phyloP scores from a whole-genome alignment of 257 asterid species.

The Avicennia marina region DNA sequence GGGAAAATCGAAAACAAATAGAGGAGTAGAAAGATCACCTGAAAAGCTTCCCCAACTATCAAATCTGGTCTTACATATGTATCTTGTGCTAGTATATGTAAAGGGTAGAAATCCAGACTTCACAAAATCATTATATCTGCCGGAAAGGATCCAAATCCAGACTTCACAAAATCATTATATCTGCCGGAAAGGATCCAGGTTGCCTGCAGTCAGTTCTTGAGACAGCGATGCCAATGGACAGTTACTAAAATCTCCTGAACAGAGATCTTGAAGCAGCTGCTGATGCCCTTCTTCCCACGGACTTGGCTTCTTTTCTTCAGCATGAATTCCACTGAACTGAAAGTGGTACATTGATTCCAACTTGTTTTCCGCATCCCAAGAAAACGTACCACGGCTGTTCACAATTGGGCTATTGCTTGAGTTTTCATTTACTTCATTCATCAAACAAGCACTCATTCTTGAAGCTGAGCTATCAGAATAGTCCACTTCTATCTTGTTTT shows the following conservation, averaged over 20 bases:
- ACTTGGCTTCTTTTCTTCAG: conserved; percentile 25
- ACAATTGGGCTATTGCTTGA: neutral
- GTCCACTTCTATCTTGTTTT: conserved; percentile 24
- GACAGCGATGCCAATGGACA: conserved; percentile 37
- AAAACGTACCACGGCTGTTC: conserved; percentile 23
- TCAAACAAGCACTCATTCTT: conserved; percentile 32
- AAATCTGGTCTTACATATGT: too few relatives aligned
- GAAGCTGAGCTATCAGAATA: conserved; percentile 28
- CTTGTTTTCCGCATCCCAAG: conserved; percentile 49
- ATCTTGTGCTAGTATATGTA: too few relatives aligned
- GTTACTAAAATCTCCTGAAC: conserved; percentile 26
- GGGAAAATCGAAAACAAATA: too few relatives aligned
- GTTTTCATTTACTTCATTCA: too few relatives aligned
- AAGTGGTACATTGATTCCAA: conserved; percentile 43
- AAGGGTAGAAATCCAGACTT: too few relatives aligned
- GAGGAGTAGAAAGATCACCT: too few relatives aligned
- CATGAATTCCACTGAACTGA: conserved; percentile 48
- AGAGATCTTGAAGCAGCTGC: neutral
- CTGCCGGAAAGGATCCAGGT: conserved; percentile 29
- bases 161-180: too few relatives aligned
- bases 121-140: too few relatives aligned
- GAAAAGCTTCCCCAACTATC: too few relatives aligned
- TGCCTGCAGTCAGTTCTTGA: conserved; percentile 32
- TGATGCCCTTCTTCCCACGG: conserved; percentile 17
- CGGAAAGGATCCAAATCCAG: too few relatives aligned